These are phyloP conservation scores for Trichoderma sp. DNA, from an alignment of 2,329 filamentous ascomycete species.

Conservation along the genomic window DNA sequence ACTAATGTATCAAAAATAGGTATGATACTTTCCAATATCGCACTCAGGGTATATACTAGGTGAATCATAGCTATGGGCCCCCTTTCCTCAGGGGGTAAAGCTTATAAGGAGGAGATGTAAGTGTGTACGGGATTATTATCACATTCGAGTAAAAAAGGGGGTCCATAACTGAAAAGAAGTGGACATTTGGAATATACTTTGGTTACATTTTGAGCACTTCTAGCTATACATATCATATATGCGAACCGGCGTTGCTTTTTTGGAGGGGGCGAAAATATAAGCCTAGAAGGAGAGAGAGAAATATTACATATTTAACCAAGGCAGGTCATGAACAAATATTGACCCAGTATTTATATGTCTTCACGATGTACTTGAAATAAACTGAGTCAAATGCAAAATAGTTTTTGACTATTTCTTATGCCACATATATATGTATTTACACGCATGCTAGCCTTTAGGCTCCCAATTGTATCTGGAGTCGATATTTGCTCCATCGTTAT, in stretches of 20 bases:
- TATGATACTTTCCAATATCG: constrained; percentile 88
- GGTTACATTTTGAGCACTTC: neutral
- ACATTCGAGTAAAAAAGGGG: neutral
- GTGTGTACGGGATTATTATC: neutral
- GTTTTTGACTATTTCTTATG: neutral
- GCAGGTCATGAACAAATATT: neutral
- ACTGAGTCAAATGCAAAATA: neutral
- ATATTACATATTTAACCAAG: neutral
- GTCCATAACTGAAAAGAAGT: neutral
- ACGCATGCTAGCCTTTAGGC: neutral
- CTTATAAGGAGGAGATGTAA: neutral
- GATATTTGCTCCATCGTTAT: neutral
- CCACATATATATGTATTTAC: neutral
- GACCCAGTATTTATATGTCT: neutral
- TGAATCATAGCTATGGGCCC: no score
- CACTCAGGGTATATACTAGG: constrained; percentile 81
- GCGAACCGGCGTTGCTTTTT: neutral
- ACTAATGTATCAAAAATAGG: constrained; percentile 45
- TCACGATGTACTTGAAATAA: neutral
- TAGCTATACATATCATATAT: neutral
- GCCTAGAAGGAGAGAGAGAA: neutral
- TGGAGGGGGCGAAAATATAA: neutral
- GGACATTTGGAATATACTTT: neutral
- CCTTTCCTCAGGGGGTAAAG: no score
- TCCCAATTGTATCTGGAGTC: neutral